Base-by-base conservation (phyloP, 352 stramenopile species). In the Thraustotheca clavata region DNA sequence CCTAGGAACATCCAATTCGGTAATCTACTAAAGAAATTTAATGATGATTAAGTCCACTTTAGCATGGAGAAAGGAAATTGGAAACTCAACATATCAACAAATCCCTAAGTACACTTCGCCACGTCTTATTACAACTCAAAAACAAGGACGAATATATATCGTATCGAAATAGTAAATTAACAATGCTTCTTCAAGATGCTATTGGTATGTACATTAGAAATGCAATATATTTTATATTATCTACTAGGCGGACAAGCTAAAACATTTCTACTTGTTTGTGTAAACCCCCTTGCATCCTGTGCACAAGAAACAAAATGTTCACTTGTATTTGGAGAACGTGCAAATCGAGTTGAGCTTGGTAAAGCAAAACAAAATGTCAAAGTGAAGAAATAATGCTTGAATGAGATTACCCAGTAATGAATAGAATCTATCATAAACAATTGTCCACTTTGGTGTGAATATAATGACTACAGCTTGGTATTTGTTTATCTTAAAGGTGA, bases 121-220 rank as follows among this genome's bases (percentile, higher is more conserved):
- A 94, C 49, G 85, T 94, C 7, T 65, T 92, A 34, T 68, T 75
- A 7, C 77, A 83, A 14, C 62, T 91, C 33, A 62, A 83, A 32
- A 76, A 79, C 1, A 88, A 88, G 68, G 82, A 94, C 22, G 89
- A 90, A 26, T 82, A 92, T 67, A 75, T 94, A 2, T 84, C 83
- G 47, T 94, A 86, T 57, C 74, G 86, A 12, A 92, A 94, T 55
- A 88, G 81, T 11, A 94, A 94, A 69, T 76, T 94, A 24, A 94
- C 86, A 20, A 80, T 91, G 61, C 60, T 94, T 62, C 69, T 94
- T 29, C 85, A 92, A 55, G 81, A 91, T 31, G 52, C 48, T 20
- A 62, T 68, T 22, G 60, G 60, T 62, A 34, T 38, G 31, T 18
- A 14, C 43, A 29, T 43, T 20, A 6, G 1, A 60, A 31, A 52